A percentile compares a stretch with the other conserved stretches of the same genome.
Evolutionary conservation across 345 rosid species (phyloP).

Genomic region (Arabidopsis arenosa): DNA sequence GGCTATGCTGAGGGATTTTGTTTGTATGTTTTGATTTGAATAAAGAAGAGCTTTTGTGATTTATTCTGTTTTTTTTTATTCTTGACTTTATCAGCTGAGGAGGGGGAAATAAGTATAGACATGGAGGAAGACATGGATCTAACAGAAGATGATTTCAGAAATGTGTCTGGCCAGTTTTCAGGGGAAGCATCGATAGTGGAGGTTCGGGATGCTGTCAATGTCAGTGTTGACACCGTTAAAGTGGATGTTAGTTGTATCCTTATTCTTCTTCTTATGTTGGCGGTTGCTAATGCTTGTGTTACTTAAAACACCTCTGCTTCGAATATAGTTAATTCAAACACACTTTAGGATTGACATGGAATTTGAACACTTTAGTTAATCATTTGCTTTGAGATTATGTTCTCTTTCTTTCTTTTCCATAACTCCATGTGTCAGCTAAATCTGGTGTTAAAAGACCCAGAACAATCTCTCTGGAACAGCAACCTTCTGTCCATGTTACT

Average conservation of each 20-base stretch:
- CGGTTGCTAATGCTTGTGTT: slow-evolving; percentile 7
- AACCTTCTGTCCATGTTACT: slow-evolving; percentile 75
- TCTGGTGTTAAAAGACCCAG: slow-evolving; percentile 79
- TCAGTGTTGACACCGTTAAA: slow-evolving; percentile 49
- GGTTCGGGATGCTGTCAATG: slow-evolving; percentile 49
- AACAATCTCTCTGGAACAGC: slow-evolving; percentile 54
- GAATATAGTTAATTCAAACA: background rate
- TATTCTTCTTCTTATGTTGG: slow-evolving; percentile 25
- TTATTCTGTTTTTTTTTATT: slow-evolving; percentile 14
- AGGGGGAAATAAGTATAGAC: slow-evolving; percentile 28
- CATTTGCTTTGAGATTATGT: slow-evolving; percentile 17
- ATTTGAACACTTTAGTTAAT: background rate
- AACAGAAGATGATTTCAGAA: slow-evolving; percentile 47
- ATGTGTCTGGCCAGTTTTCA: slow-evolving; percentile 45
- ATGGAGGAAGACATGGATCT: slow-evolving; percentile 50
- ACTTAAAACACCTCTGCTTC: slow-evolving; percentile 14
- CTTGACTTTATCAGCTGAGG: slow-evolving; percentile 11
- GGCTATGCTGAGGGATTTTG: background rate
- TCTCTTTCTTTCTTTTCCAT: slow-evolving; percentile 52
- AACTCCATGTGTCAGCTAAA: slow-evolving; percentile 58
- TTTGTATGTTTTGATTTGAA: background rate
- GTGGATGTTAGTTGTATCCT: slow-evolving; percentile 71
- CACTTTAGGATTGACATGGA: background rate
- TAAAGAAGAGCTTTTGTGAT: slow-evolving; percentile 27
- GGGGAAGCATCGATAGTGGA: slow-evolving; percentile 43